Base-by-base conservation (phyloP, 1,284 basidiomycete species). In the Melampsora americana region DNA sequence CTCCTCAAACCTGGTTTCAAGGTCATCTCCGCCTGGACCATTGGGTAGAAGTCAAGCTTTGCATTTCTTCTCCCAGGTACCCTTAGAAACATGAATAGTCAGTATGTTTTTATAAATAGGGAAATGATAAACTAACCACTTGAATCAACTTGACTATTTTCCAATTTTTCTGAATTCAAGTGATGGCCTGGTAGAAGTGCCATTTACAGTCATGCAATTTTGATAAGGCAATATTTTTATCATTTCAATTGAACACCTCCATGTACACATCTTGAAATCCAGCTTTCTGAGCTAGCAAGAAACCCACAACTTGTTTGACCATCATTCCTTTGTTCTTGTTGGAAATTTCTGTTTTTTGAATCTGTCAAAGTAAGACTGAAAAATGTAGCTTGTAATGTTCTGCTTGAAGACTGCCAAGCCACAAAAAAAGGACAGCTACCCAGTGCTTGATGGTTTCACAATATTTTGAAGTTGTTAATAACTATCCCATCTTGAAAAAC, bases 401-500 rank as follows among this genome's bases (percentile, higher is more conserved):
- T 1, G 1, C 18, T 6, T 11, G 20, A 2, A 68, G 48, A 6
- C 46, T 26, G 1, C 12, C n/a, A 23, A 68, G 50, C 46, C 46
- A 68, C 2, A 44, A 23, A 7, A 68, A 53, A 39, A 53, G 46
- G 0, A 68, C 48, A 7, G 66, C 44, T 16, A 68, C 32, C 66
- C 66, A 68, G 28, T 44, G 0, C 18, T 9, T 20, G 32, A 56
- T 0, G 5, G 23, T 23, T 50, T n/a, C 26, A 28, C 66, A 67
- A 28, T 30, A 67, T 48, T 48, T 67, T 7, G 26, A 67, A 26
- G 23, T 68, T 2, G 48, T 50, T 2, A 68, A n/a, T 3, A 68
- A 16, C 12, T 68, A 68, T 1, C 66, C 66, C 14, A 18, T 68
- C 23, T 68, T 35, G 20, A 68, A 68, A n/a, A 56, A 56, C 11